A percentile compares a stretch with the other conserved stretches of the same genome.
phyloP scores from a whole-genome alignment of 441 rosid species.

The Gossypium trilobum region DNA sequence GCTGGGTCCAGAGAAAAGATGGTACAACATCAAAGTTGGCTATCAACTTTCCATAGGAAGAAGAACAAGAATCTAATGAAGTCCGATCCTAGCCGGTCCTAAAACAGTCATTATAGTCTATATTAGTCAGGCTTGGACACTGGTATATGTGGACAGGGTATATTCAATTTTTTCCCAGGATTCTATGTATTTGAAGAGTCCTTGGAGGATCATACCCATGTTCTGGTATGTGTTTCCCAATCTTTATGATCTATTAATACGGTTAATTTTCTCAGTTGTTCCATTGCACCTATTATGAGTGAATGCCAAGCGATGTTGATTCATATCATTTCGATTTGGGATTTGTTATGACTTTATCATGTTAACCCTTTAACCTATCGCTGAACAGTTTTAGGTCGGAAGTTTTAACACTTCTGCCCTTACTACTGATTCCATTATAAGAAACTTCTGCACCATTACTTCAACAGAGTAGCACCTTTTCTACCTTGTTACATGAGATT shows the following conservation, averaged over 20 bases:
- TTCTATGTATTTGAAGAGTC: too few species aligned
- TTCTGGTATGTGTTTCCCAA: neutral
- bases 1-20: neutral
- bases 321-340: neutral
- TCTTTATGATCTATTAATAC: neutral
- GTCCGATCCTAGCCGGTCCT: neutral
- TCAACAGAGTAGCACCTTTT: neutral
- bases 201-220: neutral
- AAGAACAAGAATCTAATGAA: neutral
- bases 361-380: neutral
- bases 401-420: neutral
- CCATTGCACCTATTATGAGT: neutral
- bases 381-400: neutral
- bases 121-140: too few species aligned
- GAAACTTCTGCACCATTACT: neutral
- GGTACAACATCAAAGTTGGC: neutral
- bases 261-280: neutral
- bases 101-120: neutral
- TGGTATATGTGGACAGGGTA: too few species aligned
- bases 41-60: neutral
- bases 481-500: neutral
- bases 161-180: too few species aligned
- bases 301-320: neutral
- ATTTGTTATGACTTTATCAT: neutral
- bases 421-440: neutral